These are phyloP conservation scores for Ceratocystis albifundus DNA, from an alignment of 2,329 filamentous ascomycete genomes.

Conservation along the genomic window DNA sequence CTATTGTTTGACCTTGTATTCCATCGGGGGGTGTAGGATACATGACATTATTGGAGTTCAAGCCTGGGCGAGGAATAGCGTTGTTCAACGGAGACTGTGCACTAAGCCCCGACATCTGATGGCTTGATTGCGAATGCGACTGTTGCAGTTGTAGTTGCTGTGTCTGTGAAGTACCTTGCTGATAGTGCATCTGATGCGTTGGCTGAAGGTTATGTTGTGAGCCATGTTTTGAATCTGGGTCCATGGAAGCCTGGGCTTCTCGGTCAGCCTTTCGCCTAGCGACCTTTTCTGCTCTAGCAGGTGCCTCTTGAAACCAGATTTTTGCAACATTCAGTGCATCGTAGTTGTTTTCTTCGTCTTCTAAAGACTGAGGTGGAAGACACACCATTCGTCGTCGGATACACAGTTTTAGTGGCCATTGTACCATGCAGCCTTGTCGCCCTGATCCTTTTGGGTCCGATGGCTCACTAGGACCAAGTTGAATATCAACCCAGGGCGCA, in stretches of 20 bases:
- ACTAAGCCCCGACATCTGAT: constrained; percentile 34
- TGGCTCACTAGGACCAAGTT: constrained; percentile 37
- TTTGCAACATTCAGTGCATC: constrained; percentile 41
- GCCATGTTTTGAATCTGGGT: neutral
- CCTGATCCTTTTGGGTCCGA: constrained; percentile 33
- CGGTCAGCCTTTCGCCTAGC: constrained; percentile 42
- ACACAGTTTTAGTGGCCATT: constrained; percentile 45
- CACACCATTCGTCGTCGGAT: constrained; percentile 40
- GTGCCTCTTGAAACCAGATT: constrained; percentile 37
- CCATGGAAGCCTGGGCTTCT: constrained; percentile 29
- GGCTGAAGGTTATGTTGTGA: neutral
- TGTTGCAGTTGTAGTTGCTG: constrained; percentile 6
- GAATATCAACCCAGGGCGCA: constrained; percentile 42
- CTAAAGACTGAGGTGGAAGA: constrained; percentile 33
- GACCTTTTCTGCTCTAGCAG: constrained; percentile 39
- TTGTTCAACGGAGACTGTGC: constrained; percentile 40
- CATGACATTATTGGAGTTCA: constrained; percentile 39
- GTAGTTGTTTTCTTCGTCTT: constrained; percentile 32
- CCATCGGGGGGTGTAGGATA: constrained; percentile 64
- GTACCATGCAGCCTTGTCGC: constrained; percentile 34
- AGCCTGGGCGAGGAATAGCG: constrained; percentile 40
- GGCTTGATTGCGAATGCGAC: neutral
- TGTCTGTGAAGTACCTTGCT: neutral
- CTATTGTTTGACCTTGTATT: constrained; percentile 36
- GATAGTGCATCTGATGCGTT: constrained; percentile 3